These are phyloP conservation scores for Rhizopus sp. DNA, from an alignment of 371 early-diverging fungal genomes.

Conservation along the genomic window DNA sequence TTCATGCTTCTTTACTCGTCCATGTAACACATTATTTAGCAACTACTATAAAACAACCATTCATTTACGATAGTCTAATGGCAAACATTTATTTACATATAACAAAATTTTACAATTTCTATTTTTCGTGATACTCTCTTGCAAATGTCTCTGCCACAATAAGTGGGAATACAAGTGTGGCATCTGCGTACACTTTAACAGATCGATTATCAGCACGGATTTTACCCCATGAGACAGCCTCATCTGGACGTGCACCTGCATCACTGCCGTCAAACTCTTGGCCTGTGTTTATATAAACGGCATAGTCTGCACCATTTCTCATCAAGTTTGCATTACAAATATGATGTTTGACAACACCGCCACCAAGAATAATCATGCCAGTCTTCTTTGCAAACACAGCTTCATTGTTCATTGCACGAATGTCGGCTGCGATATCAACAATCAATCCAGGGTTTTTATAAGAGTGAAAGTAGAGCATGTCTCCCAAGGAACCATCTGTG, in stretches of 20 bases:
- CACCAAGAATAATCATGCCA: slow-evolving; percentile 98
- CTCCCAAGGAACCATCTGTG: slow-evolving; percentile 99
- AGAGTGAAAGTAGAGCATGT: slow-evolving; percentile 99
- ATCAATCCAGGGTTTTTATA: slow-evolving; percentile 94
- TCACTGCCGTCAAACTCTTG: slow-evolving; percentile 99
- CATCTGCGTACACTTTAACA: slow-evolving; percentile 96
- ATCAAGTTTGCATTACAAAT: slow-evolving; percentile 99
- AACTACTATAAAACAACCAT: too few relatives aligned
- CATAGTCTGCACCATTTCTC: slow-evolving; percentile 99
- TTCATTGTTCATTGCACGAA: slow-evolving; percentile 91
- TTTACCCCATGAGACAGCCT: slow-evolving; percentile 99
- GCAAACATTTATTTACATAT: too few relatives aligned
- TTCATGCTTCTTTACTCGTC: too few relatives aligned
- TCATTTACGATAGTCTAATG: too few relatives aligned
- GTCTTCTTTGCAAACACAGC: slow-evolving; percentile 96
- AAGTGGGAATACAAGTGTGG: slow-evolving; percentile 94
- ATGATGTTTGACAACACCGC: slow-evolving; percentile 99
- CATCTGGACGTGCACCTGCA: slow-evolving; percentile 99
- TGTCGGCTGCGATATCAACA: slow-evolving; percentile 96
- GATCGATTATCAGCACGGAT: slow-evolving; percentile 85
- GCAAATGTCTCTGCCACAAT: slow-evolving; percentile 96
- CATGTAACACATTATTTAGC: too few relatives aligned
- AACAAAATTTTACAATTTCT: not conserved
- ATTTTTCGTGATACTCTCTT: slow-evolving; percentile 36
- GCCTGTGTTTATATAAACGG: slow-evolving; percentile 98